phyloP scores from a whole-genome alignment of 1,139 yeast species.

The Spencermartinsiella ligniputridi region DNA sequence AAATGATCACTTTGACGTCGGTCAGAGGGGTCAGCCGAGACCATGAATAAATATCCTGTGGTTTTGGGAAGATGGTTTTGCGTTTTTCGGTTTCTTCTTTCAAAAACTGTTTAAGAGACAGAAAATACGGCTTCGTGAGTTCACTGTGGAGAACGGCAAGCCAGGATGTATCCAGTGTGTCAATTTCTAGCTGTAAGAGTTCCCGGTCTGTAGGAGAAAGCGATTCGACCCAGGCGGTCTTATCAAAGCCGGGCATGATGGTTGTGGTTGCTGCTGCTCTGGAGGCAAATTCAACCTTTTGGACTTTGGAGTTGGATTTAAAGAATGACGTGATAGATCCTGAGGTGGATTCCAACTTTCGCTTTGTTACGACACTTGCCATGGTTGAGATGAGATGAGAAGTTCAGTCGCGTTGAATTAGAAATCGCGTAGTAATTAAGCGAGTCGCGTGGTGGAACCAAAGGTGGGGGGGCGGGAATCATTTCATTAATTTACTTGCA shows the following conservation, averaged over 20 bases:
- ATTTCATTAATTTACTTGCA: too few species aligned
- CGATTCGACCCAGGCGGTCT: constrained; percentile 48
- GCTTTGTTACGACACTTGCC: constrained; percentile 9
- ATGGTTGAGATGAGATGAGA: not conserved
- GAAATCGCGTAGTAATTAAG: too few species aligned
- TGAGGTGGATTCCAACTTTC: constrained; percentile 14
- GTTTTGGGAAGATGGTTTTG: constrained; percentile 71
- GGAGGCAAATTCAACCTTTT: constrained; percentile 5
- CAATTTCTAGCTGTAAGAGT: constrained; percentile 63
- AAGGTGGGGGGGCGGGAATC: too few species aligned
- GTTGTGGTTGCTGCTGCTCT: constrained; percentile 5
- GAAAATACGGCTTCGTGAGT: constrained; percentile 79
- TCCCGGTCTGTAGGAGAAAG: constrained; percentile 50
- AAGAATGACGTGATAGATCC: constrained; percentile 21
- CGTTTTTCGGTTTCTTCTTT: constrained; percentile 30
- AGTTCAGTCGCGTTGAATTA: too few species aligned
- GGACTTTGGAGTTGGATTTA: constrained; percentile 18
- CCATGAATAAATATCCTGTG: constrained; percentile 84
- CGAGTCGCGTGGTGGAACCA: too few species aligned
- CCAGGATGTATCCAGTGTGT: constrained; percentile 75
- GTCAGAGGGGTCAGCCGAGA: constrained; percentile 78
- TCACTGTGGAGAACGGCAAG: constrained; percentile 62
- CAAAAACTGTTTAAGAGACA: constrained; percentile 64
- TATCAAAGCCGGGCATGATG: constrained; percentile 38
- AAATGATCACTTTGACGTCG: constrained; percentile 66